Evolutionary conservation across 2,329 filamentous ascomycete genomes (phyloP).

Genomic region (Proliferodiscus dingleyae): DNA sequence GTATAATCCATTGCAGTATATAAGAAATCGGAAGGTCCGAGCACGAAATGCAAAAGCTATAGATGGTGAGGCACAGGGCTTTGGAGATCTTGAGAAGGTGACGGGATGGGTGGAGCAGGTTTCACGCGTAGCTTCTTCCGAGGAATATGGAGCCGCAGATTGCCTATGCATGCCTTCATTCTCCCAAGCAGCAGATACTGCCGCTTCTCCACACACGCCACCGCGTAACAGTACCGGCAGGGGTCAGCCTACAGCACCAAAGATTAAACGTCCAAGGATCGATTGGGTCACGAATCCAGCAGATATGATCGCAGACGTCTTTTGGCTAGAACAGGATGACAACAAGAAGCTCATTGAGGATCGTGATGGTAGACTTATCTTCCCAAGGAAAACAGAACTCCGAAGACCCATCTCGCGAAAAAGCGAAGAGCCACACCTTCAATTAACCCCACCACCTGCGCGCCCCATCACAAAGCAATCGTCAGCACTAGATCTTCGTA

Average conservation of each 20-base stretch:
- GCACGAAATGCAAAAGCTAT: conserved; percentile 71
- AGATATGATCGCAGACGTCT: conserved; percentile 82
- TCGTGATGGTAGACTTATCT: conserved; percentile 69
- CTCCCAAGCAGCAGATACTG: conserved; percentile 24
- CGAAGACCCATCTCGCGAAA: conserved; percentile 32
- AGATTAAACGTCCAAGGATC: conserved; percentile 66
- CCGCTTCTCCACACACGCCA: conserved; percentile 27
- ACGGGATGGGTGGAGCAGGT: conserved; percentile 73
- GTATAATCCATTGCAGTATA: conserved; percentile 90
- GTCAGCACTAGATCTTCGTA: conserved; percentile 19
- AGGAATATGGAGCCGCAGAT: conserved; percentile 26
- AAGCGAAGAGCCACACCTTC: conserved; percentile 28
- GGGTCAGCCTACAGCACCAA: conserved; percentile 35
- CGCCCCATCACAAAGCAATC: conserved; percentile 13
- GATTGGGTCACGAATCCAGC: conserved; percentile 83
- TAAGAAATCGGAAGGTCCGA: conserved; percentile 83
- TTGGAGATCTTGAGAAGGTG: conserved; percentile 67
- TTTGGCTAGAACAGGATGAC: conserved; percentile 79
- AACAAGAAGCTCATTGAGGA: conserved; percentile 82
- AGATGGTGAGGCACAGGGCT: conserved; percentile 70
- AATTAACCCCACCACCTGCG: conserved; percentile 10
- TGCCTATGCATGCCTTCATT: conserved; percentile 41
- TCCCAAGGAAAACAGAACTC: conserved; percentile 40
- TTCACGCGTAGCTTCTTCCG: conserved; percentile 16
- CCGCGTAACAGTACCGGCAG: conserved; percentile 39